These are phyloP conservation scores for Cladosporium sphaerospermum DNA, from an alignment of 2,329 filamentous ascomycete genomes.

Conservation along the genomic window DNA sequence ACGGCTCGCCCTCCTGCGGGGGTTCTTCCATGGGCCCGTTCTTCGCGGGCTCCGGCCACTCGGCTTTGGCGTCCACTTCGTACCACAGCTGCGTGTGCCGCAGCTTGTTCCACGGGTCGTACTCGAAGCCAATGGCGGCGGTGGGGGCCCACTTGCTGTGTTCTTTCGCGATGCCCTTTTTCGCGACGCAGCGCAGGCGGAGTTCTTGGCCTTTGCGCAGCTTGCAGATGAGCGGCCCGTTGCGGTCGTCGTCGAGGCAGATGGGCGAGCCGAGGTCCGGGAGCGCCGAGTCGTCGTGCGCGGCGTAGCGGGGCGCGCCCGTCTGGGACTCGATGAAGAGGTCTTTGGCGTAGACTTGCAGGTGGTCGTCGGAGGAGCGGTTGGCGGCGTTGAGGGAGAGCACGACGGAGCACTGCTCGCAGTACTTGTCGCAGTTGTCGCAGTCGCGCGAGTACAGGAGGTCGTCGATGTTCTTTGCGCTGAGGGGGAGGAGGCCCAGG, in stretches of 20 bases:
- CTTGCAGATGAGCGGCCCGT: conserved; percentile 84
- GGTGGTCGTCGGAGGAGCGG: conserved; percentile 74
- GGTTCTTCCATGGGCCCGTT: conserved; percentile 76
- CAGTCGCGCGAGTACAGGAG: conserved; percentile 88
- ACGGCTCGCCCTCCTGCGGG: conserved; percentile 72
- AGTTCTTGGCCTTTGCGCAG: conserved; percentile 84
- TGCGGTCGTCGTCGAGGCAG: conserved; percentile 72
- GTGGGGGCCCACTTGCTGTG: conserved; percentile 97
- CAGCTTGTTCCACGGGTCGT: conserved; percentile 95
- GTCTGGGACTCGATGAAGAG: conserved; percentile 53
- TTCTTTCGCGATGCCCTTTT: conserved; percentile 98
- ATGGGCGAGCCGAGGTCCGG: conserved; percentile 61
- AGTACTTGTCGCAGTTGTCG: conserved; percentile 84
- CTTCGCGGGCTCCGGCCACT: conserved; percentile 31
- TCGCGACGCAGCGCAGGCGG: conserved; percentile 84
- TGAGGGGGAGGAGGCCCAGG: conserved; percentile 81
- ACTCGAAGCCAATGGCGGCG: conserved; percentile 90
- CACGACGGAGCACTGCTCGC: conserved; percentile 82
- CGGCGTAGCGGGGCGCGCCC: conserved; percentile 58
- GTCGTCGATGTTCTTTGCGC: conserved; percentile 73
- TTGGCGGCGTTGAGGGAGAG: conserved; percentile 67
- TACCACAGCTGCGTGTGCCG: conserved; percentile 92
- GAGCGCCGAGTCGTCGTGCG: conserved; percentile 63
- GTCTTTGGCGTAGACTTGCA: conserved; percentile 91
- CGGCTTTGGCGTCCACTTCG: conserved; percentile 58